Evolutionary conservation across 1,139 yeast species (phyloP).

Genomic region (Taiozyma sp.): DNA sequence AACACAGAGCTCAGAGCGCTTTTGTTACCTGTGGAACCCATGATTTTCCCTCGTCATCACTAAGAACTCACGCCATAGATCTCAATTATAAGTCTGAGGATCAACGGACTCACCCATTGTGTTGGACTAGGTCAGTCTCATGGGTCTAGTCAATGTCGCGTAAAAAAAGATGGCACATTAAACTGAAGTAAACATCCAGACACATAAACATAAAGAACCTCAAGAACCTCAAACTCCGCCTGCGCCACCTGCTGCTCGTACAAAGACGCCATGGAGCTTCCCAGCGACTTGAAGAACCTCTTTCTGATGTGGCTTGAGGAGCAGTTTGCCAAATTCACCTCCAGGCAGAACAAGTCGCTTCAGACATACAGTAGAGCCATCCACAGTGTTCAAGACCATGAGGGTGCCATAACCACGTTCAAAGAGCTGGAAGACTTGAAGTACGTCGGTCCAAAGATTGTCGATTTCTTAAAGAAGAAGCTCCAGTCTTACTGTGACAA

Average conservation of each 20-base stretch:
- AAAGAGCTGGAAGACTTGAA: constrained; percentile 8
- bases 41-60: too few relatives aligned
- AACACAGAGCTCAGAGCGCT: too few relatives aligned
- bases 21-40: too few relatives aligned
- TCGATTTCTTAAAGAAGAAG: constrained; percentile 4
- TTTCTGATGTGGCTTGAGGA: constrained; percentile 14
- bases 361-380: constrained; percentile 10
- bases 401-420: constrained; percentile 2
- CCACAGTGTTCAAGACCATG: constrained; percentile 6
- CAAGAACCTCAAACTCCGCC: too few relatives aligned
- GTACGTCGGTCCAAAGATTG: constrained; percentile 9
- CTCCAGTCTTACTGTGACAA: constrained; percentile 9
- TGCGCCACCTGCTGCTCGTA: neutral
- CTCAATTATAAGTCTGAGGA: too few relatives aligned
- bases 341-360: constrained; percentile 10
- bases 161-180: too few relatives aligned
- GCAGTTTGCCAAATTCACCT: constrained; percentile 1
- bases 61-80: too few relatives aligned
- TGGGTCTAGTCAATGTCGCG: neutral
- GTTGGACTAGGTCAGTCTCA: too few relatives aligned
- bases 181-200: neutral
- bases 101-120: too few relatives aligned
- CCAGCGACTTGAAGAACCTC: constrained; percentile 10
- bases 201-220: neutral
- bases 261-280: constrained; percentile 10